phyloP scores from a whole-genome alignment of 345 rosid species.

The Eucalyptus fibrosa region DNA sequence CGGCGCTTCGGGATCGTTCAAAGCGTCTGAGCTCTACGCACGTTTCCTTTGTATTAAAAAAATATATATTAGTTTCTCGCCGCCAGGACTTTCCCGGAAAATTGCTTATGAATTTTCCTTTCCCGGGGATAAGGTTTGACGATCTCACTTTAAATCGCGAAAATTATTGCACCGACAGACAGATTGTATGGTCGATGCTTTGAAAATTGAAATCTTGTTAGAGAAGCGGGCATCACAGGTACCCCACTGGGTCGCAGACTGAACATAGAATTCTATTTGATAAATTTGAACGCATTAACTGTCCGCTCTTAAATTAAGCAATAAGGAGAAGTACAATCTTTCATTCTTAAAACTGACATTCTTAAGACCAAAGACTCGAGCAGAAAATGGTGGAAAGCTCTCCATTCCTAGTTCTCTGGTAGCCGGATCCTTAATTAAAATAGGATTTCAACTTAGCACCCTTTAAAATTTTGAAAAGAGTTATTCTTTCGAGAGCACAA shows the following conservation, averaged over 20 bases:
- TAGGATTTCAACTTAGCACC: no score
- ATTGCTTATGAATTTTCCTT: not conserved
- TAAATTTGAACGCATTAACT: no score
- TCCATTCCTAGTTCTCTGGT: not conserved
- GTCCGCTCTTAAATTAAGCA: not conserved
- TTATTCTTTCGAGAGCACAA: rapidly evolving
- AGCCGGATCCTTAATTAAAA: no score
- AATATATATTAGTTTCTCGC: not conserved
- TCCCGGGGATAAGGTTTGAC: not conserved
- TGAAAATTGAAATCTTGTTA: not conserved
- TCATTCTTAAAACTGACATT: no score
- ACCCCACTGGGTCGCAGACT: not conserved
- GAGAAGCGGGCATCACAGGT: no score
- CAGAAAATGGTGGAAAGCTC: not conserved
- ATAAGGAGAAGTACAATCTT: rapidly evolving
- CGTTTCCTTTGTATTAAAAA: not conserved
- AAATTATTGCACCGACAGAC: not conserved
- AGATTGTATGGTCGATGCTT: not conserved
- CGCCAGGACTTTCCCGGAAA: not conserved
- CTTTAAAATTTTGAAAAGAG: no score
- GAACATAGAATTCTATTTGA: not conserved
- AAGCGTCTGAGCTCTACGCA: not conserved
- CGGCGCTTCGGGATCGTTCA: not conserved
- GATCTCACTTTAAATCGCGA: not conserved
- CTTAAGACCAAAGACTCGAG: rapidly evolving